A percentile compares a stretch with the other conserved stretches of the same genome.
Conservation (phyloP, 2,329 filamentous ascomycete genomes). For the Fusarium staphyleae region DNA sequence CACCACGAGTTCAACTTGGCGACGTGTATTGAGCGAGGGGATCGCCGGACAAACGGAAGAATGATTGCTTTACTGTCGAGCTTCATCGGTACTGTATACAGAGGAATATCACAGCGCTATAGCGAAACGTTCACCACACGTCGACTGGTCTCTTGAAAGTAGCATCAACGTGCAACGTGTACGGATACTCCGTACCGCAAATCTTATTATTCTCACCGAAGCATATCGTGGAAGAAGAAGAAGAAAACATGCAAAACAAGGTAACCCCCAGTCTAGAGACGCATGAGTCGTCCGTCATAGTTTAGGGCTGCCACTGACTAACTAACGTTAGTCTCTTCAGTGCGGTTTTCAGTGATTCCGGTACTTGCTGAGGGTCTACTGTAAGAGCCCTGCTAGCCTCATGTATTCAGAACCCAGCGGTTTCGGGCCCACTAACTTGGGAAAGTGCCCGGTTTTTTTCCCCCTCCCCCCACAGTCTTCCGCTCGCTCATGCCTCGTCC, state of each 20-base stretch:
- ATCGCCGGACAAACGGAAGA: background rate
- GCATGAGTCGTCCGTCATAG: no score
- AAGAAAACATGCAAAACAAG: background rate
- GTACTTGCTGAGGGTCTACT: constrained; percentile 2
- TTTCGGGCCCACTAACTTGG: constrained; percentile 2
- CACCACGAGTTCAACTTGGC: background rate
- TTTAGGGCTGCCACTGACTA: background rate
- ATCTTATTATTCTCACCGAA: no score
- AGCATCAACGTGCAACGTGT: no score
- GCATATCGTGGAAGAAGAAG: no score
- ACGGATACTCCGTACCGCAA: no score
- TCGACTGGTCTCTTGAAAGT: no score
- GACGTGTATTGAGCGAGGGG: constrained; percentile 8
- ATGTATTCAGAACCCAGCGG: constrained; percentile 7
- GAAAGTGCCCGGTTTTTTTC: constrained; percentile 10
- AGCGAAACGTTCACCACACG: no score
- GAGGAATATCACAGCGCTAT: no score
- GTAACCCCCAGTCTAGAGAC: background rate
- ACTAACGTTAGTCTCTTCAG: background rate
- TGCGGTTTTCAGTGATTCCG: background rate
- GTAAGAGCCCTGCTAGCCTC: background rate
- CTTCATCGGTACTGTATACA: no score
- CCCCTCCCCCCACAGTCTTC: constrained; percentile 26
- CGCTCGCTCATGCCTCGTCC: constrained; percentile 6
- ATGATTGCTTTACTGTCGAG: no score